These are phyloP conservation scores for Tillandsia fasciculata DNA, from an alignment of 176 grass and related monocot genomes.

Conservation along the genomic window DNA sequence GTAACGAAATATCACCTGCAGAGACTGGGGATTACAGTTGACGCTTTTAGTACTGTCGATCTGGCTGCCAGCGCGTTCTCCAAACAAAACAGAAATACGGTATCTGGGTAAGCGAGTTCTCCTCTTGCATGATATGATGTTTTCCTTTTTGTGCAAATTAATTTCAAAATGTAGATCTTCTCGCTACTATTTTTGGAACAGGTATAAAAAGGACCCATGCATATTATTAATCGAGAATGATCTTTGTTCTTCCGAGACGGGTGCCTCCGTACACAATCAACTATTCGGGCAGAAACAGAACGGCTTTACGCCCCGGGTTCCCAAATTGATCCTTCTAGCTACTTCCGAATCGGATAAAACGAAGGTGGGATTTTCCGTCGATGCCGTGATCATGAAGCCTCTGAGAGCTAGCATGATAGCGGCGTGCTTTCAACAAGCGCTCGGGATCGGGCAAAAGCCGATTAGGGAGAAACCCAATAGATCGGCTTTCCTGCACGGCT, in stretches of 20 bases:
- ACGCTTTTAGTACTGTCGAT: slow-evolving; percentile 41
- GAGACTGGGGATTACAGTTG: slow-evolving; percentile 65
- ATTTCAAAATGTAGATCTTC: background rate
- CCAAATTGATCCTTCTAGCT: slow-evolving; percentile 58
- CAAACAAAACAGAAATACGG: slow-evolving; percentile 46
- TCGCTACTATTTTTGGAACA: slow-evolving; percentile 18
- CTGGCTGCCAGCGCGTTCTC: slow-evolving; percentile 31
- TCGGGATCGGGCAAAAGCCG: slow-evolving; percentile 48
- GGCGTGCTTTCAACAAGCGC: slow-evolving; percentile 64
- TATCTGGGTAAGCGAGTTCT: slow-evolving; percentile 37
- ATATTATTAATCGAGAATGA: slow-evolving; percentile 81
- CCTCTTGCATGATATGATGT: no score
- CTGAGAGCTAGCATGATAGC: slow-evolving; percentile 76
- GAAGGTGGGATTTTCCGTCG: slow-evolving; percentile 34
- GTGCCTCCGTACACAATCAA: slow-evolving; percentile 35
- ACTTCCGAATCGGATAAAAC: slow-evolving; percentile 44
- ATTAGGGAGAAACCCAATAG: slow-evolving; percentile 41
- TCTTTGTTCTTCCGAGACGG: slow-evolving; percentile 44
- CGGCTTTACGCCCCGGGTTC: slow-evolving; percentile 18
- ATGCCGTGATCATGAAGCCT: slow-evolving; percentile 73
- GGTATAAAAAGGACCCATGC: slow-evolving; percentile 22
- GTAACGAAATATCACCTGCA: slow-evolving; percentile 90
- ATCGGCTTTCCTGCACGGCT: slow-evolving; percentile 39
- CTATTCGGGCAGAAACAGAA: slow-evolving; percentile 43
- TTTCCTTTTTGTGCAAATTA: no score